Percentiles rank a stretch among this genome's conserved stretches.
Evolutionary conservation across 164 flowering plant genomes (phyloP).

Genomic region (Tetrastigma voinierianum): DNA sequence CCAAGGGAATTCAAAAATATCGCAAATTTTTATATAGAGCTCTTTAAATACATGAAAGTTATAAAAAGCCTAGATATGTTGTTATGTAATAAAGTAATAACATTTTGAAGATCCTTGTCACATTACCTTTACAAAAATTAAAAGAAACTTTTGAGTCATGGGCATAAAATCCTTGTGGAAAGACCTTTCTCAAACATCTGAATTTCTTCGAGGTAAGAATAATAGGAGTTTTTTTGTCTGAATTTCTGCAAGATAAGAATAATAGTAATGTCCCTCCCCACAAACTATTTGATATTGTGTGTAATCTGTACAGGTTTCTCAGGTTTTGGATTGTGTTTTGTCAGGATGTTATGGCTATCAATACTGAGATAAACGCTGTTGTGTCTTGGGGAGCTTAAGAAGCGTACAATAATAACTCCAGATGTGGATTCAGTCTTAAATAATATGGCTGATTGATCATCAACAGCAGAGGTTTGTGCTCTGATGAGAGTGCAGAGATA

Average conservation of each 20-base stretch:
- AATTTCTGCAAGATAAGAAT: no score
- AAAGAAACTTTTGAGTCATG: no score
- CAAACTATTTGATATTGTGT: background rate
- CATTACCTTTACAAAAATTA: background rate
- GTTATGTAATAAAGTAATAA: background rate
- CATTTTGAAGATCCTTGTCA: background rate
- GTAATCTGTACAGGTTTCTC: constrained; percentile 43
- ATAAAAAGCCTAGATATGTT: background rate
- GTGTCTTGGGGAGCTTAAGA: constrained; percentile 49
- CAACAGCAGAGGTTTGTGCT: background rate
- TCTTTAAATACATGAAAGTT: background rate
- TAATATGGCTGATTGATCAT: constrained; percentile 20
- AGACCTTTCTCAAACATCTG: no score
- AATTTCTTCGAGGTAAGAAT: no score
- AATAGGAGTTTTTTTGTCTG: no score
- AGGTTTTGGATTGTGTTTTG: constrained; percentile 57
- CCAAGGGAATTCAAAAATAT: background rate
- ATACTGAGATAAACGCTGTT: constrained; percentile 45
- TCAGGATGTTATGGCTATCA: constrained; percentile 57
- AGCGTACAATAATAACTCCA: constrained; percentile 55
- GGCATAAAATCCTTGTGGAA: no score
- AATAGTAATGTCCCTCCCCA: no score
- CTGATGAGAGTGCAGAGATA: no score
- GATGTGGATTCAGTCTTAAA: constrained; percentile 51
- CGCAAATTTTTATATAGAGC: background rate